These are phyloP conservation scores for carrot (Daucus carota) DNA, from an alignment of 129 eudicot species.

Conservation along the genomic window DH1_v3.0 NC_030385.2:24824001-24824500, in stretches of 20 bases:
- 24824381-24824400: not conserved
- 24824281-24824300: not conserved
- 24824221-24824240: not conserved
- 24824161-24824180: not conserved
- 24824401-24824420: too few relatives aligned
- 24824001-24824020: too few relatives aligned
- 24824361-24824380: not conserved
- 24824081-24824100: not conserved
- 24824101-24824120: not conserved
- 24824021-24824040: too few relatives aligned
- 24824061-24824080: not conserved
- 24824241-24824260: not conserved
- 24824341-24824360: not conserved
- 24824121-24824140: not conserved
- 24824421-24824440: not conserved
- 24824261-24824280: not conserved
- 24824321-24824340: not conserved
- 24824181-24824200: not conserved
- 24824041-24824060: too few relatives aligned
- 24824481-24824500: conserved; percentile 93
- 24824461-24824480: conserved; percentile 84
- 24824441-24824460: not conserved
- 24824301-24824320: not conserved
- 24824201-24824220: not conserved
- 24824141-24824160: not conserved